phyloP scores from a whole-genome alignment of 768 basidiomycete species.

The Bullera alba region DNA sequence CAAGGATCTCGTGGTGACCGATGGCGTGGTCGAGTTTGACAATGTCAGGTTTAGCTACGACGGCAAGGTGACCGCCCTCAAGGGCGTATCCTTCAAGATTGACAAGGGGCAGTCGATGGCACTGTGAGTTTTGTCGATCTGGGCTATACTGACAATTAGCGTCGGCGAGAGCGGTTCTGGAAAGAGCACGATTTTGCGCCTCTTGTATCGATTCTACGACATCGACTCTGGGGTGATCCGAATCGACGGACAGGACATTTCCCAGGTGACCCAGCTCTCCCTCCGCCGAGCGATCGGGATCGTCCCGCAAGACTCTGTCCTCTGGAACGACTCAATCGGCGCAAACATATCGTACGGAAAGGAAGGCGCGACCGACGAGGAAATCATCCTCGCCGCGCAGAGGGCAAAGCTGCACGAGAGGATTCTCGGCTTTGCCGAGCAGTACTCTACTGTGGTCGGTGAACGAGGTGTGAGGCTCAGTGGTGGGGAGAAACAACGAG shows the following conservation, averaged over 20 bases:
- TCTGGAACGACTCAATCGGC: constrained; percentile 45
- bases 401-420: constrained; percentile 84
- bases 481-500: constrained; percentile 85
- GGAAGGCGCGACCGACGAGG: constrained; percentile 61
- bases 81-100: constrained; percentile 77
- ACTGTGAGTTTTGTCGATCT: no score
- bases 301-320: constrained; percentile 68
- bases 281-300: constrained; percentile 77
- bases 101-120: constrained; percentile 82
- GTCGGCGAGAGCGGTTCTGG: constrained; percentile 77
- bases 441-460: constrained; percentile 78
- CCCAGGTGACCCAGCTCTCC: constrained; percentile 73
- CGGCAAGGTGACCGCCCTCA: constrained; percentile 53
- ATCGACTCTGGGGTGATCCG: constrained; percentile 70
- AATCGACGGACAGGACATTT: constrained; percentile 81
- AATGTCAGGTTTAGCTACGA: constrained; percentile 79
- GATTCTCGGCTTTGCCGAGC: constrained; percentile 72
- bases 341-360: constrained; percentile 63
- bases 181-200: constrained; percentile 63
- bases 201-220: constrained; percentile 90
- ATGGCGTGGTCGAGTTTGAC: constrained; percentile 82
- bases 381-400: constrained; percentile 69
- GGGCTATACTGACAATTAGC: no score
- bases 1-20: constrained; percentile 61
- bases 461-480: constrained; percentile 77